Base-by-base conservation (phyloP, 176 grass and related monocot genomes). In the Pontederia crassipes region DNA sequence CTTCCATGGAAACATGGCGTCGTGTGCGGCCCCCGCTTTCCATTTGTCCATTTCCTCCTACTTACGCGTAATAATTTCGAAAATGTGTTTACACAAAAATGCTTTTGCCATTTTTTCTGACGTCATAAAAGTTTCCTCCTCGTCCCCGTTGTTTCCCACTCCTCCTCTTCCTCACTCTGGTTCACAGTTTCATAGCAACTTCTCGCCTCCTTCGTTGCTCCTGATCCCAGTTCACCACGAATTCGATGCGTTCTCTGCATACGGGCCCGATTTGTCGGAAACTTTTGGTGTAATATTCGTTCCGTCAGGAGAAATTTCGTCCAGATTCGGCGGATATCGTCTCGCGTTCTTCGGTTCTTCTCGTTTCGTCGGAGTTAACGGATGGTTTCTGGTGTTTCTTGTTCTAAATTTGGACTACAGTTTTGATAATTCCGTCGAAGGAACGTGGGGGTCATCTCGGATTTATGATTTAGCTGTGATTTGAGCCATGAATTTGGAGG, bases 401-500 rank as follows among this genome's bases (percentile, higher is more conserved):
- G 14, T 9, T 40, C 58, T 10, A 28, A 18, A 14, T n/a, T 14
- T 61, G 15, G 28, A 27, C n/a, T 12, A 45, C n/a, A 15, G 13
- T 32, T 15, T 35, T 16, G 29, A 32, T 15, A 61, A 61, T 45
- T 46, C 29, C 29, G 29, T 35, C 29, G 29, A 2, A 35, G 29
- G 3, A 45, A 9, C 32, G 9, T 61, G 14, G 28, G 15, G 35
- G 2, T 45, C n/a, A 11, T 61, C n/a, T 2, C 2, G 35, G 20
- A 46, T n/a, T 2, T 46, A 40, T 14, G 59, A 28, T 45, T 61
- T 17, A 2, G 7, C 9, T 12, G 56, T 29, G 28, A 27, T 12
- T 58, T 58, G 57, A 20, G 59, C 1, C 24, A 64, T 74, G 71
- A 52, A 74, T 74, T 74, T 26, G 50, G 51, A 27, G 57, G 26